Evolutionary conservation across 768 basidiomycete species (phyloP), one percentile per base, ranked within the genome.

Genomic region (Collybia nuda): DNA sequence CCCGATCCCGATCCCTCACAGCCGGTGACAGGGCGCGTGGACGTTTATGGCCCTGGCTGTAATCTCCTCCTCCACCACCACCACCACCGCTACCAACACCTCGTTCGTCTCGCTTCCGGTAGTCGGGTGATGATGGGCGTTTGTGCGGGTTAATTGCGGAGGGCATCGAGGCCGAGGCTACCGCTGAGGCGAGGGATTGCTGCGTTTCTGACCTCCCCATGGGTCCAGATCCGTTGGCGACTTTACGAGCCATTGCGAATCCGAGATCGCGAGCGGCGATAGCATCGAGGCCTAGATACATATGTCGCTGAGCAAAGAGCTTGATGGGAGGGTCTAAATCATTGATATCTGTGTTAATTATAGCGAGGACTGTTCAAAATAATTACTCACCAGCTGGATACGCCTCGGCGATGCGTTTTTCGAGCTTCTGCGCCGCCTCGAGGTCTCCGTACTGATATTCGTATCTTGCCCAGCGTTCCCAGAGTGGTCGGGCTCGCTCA

Each of bases 391-490:
- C 93, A 43, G 82, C 82, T 0, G 93, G 86, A 67, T 92, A 98
- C 0, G 85, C 83, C 52, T 98, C 95, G 0, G 86, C 75, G 59
- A 98, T 89, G 6, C 97, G 82, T 53, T 85, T 85, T 67, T 97
- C 94, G 41, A 98, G 80, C 67, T 95, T 92, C 57, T 90, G 84
- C 2, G 90, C 82, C 1, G 90, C 88, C 38, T 90, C 85, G 29
- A 95, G 74, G 67, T 95, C 93, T n/a, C 93, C 93, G 61, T 90
- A 98, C 60, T 91, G 87, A 69, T 94, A 98, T 67, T 97, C 93
- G 70, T 96, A 96, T 48, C 88, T 79, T 3, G 93, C 86, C 97
- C 95, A 98, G 39, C 91, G 82, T 62, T 97, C 93, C 95, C 95
- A 99, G 15, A 98, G 77, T 0, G 89, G 86, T 29, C 90, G 77